Evolutionary conservation across 2,329 filamentous ascomycete species (phyloP).

Genomic region (Fusarium domesticum): DNA sequence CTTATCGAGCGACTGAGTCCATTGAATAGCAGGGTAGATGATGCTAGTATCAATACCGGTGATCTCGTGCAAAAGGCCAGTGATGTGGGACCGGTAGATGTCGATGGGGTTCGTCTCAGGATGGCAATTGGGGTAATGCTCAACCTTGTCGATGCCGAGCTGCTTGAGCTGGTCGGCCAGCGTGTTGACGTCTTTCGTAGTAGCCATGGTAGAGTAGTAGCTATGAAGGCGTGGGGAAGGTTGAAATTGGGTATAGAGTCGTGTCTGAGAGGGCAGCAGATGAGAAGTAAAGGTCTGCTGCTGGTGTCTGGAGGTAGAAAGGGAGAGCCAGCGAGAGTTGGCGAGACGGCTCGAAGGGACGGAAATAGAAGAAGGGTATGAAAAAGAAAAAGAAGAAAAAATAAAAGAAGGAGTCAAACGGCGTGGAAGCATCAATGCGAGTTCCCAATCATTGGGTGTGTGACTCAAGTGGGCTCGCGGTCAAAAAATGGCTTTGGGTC

Average conservation of each 20-base stretch:
- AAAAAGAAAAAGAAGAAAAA: slow-evolving; percentile 19
- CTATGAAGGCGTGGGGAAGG: slow-evolving; percentile 2
- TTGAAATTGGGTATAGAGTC: neutral
- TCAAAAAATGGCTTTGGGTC: slow-evolving; percentile 24
- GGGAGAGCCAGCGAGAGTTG: slow-evolving; percentile 5
- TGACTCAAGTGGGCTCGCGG: slow-evolving; percentile 31
- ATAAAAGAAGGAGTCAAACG: slow-evolving; percentile 24
- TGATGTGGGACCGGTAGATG: slow-evolving; percentile 75
- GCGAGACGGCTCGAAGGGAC: slow-evolving; percentile 4
- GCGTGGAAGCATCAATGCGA: slow-evolving; percentile 29
- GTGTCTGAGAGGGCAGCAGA: slow-evolving; percentile 1
- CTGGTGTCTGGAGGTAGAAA: slow-evolving; percentile 4
- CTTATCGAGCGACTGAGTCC: slow-evolving; percentile 77
- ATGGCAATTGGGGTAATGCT: slow-evolving; percentile 53
- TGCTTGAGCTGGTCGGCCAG: slow-evolving; percentile 28
- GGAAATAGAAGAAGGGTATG: slow-evolving; percentile 9
- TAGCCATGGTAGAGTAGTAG: slow-evolving; percentile 18
- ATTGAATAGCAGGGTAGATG: slow-evolving; percentile 73
- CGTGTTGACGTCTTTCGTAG: slow-evolving; percentile 19
- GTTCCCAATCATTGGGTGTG: slow-evolving; percentile 14
- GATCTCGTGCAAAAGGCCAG: slow-evolving; percentile 63
- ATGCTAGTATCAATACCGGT: slow-evolving; percentile 68
- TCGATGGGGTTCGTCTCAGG: slow-evolving; percentile 74
- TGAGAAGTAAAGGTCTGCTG: neutral
- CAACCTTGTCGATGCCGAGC: slow-evolving; percentile 20